Evolutionary conservation across 805 yeast species (phyloP).

Genomic region (Hanseniaspora hatyaiensis): DNA sequence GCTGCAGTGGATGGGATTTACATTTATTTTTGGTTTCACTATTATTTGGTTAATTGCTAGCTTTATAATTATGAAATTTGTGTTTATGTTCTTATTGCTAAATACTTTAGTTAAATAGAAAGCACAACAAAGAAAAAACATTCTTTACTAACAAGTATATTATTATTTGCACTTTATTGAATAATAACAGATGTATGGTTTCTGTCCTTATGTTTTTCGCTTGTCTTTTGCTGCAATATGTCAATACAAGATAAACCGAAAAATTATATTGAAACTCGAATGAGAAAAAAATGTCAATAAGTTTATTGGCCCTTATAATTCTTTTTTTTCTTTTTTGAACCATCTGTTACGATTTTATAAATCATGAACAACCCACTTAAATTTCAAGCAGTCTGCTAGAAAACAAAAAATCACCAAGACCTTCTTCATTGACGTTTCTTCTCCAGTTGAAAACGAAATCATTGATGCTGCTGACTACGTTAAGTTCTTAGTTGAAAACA

Average conservation of each 20-base stretch:
- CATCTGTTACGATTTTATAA: too few relatives aligned
- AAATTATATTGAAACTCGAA: not conserved
- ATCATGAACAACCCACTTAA: constrained; percentile 45
- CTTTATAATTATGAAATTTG: not conserved
- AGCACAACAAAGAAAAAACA: not conserved
- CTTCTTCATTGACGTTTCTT: constrained; percentile 90
- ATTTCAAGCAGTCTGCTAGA: constrained; percentile 54
- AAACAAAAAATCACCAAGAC: constrained; percentile 73
- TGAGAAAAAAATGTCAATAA: constrained; percentile 12
- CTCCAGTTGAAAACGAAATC: constrained; percentile 95
- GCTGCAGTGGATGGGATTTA: not conserved
- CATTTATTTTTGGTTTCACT: not conserved
- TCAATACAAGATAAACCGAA: too few relatives aligned
- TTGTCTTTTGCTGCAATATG: too few relatives aligned
- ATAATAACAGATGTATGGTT: too few relatives aligned
- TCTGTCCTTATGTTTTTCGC: too few relatives aligned
- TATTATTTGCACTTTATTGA: not conserved
- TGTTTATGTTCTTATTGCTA: not conserved
- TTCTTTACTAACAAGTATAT: constrained; percentile 3
- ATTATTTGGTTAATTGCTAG: not conserved
- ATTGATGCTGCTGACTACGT: constrained; percentile 96
- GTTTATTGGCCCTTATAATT: constrained; percentile 10
- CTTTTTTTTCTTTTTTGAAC: too few relatives aligned
- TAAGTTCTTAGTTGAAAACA: constrained; percentile 96
- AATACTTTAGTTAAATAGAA: constrained; percentile 1